Conservation (phyloP, 2,329 filamentous ascomycete genomes). For the Colletotrichum sp. region DNA sequence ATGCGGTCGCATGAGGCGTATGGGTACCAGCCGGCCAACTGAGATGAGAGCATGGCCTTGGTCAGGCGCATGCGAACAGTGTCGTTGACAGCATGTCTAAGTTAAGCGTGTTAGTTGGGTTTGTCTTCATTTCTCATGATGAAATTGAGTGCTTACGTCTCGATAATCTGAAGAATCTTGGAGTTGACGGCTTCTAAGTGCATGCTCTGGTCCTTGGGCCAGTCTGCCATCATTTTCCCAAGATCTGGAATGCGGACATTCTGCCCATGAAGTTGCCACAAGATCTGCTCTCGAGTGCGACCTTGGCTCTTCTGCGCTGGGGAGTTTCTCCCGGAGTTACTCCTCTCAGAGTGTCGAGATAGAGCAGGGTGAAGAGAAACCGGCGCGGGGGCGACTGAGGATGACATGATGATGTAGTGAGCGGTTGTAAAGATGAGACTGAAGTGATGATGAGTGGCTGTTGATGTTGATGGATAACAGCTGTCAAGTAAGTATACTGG, state of each 20-base stretch:
- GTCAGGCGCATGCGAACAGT: slow-evolving; percentile 7
- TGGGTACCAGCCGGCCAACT: slow-evolving; percentile 8
- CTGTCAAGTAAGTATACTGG: neutral
- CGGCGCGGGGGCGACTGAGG: neutral
- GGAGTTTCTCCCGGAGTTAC: neutral
- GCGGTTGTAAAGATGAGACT: neutral
- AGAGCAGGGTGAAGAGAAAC: neutral
- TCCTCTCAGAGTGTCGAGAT: neutral
- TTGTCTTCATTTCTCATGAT: neutral
- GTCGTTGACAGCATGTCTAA: slow-evolving; percentile 3
- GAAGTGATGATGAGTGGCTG: neutral
- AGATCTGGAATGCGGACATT: slow-evolving; percentile 2
- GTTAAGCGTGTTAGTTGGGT: neutral
- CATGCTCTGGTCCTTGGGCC: neutral
- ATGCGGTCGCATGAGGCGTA: slow-evolving; percentile 3
- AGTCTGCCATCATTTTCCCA: neutral
- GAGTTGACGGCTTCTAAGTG: neutral
- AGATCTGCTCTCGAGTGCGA: neutral
- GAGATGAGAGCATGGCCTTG: slow-evolving; percentile 11
- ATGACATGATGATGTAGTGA: neutral
- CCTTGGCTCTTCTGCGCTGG: neutral
- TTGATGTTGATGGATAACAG: neutral
- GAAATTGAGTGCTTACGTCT: neutral
- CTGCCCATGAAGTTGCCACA: slow-evolving; percentile 7
- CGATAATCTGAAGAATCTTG: slow-evolving; percentile 2